Evolutionary conservation across 192 early-diverging fungal species (phyloP).

Genomic region (Geranomyces variabilis): DNA sequence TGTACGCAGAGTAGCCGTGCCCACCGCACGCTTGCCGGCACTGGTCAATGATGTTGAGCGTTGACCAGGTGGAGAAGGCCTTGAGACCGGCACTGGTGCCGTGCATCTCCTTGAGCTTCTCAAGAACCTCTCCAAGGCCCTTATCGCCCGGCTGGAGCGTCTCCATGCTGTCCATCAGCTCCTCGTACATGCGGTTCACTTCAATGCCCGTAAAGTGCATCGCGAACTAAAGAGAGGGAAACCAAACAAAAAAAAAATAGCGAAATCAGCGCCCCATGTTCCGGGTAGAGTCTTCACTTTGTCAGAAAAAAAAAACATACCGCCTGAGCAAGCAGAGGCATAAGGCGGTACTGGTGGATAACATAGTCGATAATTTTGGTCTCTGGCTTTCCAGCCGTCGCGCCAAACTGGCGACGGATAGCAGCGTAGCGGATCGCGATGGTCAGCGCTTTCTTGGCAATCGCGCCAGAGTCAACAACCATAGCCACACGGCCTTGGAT

Average conservation of each 20-base stretch:
- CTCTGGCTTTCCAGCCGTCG: conserved; percentile 67
- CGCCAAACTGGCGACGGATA: conserved; percentile 86
- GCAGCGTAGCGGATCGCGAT: conserved; percentile 91
- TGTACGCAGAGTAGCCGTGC: conserved; percentile 92
- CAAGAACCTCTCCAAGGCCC: conserved; percentile 65
- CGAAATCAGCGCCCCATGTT: too few relatives aligned
- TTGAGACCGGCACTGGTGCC: conserved; percentile 90
- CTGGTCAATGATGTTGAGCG: conserved; percentile 86
- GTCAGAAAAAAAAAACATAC: too few relatives aligned
- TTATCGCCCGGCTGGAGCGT: conserved; percentile 65
- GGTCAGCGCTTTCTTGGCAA: conserved; percentile 86
- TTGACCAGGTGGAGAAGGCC: conserved; percentile 92
- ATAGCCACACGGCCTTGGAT: conserved; percentile 76
- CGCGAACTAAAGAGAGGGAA: conserved; percentile 51
- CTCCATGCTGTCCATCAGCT: conserved; percentile 78
- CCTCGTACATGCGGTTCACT: conserved; percentile 74
- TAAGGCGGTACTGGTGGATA: conserved; percentile 91
- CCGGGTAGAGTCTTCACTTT: too few relatives aligned
- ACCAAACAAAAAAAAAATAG: too few relatives aligned
- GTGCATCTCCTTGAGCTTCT: conserved; percentile 87
- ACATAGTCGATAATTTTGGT: conserved; percentile 92
- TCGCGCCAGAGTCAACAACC: conserved; percentile 83
- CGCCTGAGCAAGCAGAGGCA: conserved; percentile 87
- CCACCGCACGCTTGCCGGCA: conserved; percentile 90
- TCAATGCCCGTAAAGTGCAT: conserved; percentile 89